Percentiles rank a stretch among this genome's conserved stretches.
Evolutionary conservation across 495 filamentous ascomycete genomes (phyloP).

Genomic region (Aspergillus baeticus): DNA sequence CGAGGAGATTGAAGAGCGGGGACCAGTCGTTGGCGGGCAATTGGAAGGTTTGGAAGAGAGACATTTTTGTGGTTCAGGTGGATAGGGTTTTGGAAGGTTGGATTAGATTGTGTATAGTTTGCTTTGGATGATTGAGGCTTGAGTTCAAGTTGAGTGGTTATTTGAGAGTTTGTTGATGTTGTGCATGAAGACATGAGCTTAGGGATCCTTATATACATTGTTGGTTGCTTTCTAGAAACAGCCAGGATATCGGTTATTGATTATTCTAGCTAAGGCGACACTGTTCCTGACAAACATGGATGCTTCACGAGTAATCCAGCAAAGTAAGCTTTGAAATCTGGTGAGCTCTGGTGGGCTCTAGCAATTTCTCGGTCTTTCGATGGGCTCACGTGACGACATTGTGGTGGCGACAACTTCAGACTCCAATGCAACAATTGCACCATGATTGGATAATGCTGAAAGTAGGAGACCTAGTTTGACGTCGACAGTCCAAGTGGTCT

Average conservation of each 20-base stretch:
- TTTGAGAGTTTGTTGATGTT: constrained; percentile 7
- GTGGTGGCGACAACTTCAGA: too few relatives aligned
- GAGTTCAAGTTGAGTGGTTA: not conserved
- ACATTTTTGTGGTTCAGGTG: constrained; percentile 26
- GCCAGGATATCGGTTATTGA: not conserved
- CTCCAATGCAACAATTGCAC: too few relatives aligned
- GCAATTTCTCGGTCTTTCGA: too few relatives aligned
- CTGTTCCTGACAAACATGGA: constrained; percentile 14
- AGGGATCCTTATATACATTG: constrained; percentile 15
- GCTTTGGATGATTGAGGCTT: not conserved
- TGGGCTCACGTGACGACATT: too few relatives aligned
- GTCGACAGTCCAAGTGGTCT: too few relatives aligned
- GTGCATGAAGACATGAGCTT: not conserved
- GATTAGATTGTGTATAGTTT: not conserved
- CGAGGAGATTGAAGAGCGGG: constrained; percentile 45
- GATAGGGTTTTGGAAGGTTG: constrained; percentile 4
- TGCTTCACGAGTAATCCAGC: not conserved
- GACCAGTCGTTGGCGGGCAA: constrained; percentile 31
- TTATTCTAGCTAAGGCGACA: not conserved
- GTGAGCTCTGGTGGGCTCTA: not conserved
- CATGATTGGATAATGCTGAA: too few relatives aligned
- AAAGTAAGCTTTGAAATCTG: not conserved
- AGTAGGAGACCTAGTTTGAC: too few relatives aligned
- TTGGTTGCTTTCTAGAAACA: constrained; percentile 10
- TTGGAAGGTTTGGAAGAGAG: constrained; percentile 37